These are phyloP conservation scores for Trametes versicolor DNA, from an alignment of 1,284 basidiomycete species.

Conservation along the genomic window DNA sequence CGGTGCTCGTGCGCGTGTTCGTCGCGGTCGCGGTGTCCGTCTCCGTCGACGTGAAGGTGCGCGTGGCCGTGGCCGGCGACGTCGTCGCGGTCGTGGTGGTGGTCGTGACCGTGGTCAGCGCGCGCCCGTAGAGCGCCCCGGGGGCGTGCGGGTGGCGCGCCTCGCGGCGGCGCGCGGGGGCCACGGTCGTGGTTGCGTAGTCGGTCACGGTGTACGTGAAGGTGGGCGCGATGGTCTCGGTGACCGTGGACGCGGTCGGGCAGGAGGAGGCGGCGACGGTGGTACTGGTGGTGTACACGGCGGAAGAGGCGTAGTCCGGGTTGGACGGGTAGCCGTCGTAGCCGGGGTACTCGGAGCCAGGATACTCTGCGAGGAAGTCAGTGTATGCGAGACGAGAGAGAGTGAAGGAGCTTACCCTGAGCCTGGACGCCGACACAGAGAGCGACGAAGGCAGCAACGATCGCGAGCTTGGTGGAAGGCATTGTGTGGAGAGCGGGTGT, in stretches of 20 bases:
- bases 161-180: slow-evolving; percentile 9
- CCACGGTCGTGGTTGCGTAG: not conserved
- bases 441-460: slow-evolving; percentile 13
- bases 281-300: not conserved
- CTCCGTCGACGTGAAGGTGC: slow-evolving; percentile 2
- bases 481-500: not conserved
- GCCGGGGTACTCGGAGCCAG: not conserved
- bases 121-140: not conserved
- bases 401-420: slow-evolving; percentile 5
- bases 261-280: not conserved
- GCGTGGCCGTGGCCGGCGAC: not conserved
- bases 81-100: too few species aligned
- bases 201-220: slow-evolving; percentile 13
- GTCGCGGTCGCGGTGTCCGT: slow-evolving; percentile 5
- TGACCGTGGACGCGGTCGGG: slow-evolving; percentile 5
- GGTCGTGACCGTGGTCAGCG: not conserved
- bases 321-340: slow-evolving; percentile 7
- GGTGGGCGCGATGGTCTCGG: not conserved
- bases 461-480: slow-evolving; percentile 18
- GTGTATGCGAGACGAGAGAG: not conserved
- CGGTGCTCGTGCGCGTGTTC: slow-evolving; percentile 1
- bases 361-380: not conserved
- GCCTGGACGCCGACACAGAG: slow-evolving; percentile 18
- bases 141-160: slow-evolving; percentile 11
- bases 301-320: not conserved